A percentile compares a stretch with the other conserved stretches of the same genome.
Evolutionary conservation across 2,329 filamentous ascomycete species (phyloP).

Genomic region (Neonectria sp.): DNA sequence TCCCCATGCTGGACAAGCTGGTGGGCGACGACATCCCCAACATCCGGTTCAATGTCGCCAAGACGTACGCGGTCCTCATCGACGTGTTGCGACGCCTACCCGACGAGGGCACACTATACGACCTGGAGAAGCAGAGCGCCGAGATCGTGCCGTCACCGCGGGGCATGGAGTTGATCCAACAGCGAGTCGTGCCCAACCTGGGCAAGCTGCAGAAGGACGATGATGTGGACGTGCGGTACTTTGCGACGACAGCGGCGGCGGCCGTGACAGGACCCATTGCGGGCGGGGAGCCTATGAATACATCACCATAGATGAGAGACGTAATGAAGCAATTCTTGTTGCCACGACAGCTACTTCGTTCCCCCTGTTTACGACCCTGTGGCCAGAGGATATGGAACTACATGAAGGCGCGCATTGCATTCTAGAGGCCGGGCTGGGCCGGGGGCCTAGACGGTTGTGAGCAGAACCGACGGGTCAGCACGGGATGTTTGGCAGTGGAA

Average conservation of each 20-base stretch:
- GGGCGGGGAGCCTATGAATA: slow-evolving; percentile 75
- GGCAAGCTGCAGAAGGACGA: slow-evolving; percentile 97
- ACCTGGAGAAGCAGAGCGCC: slow-evolving; percentile 83
- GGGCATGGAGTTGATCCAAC: slow-evolving; percentile 85
- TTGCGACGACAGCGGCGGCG: slow-evolving; percentile 90
- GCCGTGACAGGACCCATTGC: slow-evolving; percentile 62
- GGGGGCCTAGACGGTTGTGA: slow-evolving; percentile 15
- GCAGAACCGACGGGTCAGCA: slow-evolving; percentile 18
- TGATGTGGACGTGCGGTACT: slow-evolving; percentile 98
- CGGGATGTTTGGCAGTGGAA: slow-evolving; percentile 13
- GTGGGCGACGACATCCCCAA: slow-evolving; percentile 97
- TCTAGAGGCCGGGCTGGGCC: slow-evolving; percentile 37
- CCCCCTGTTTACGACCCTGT: slow-evolving; percentile 38
- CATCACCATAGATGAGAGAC: slow-evolving; percentile 71
- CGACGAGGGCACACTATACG: slow-evolving; percentile 87
- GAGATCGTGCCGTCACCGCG: slow-evolving; percentile 76
- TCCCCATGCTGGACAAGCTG: slow-evolving; percentile 96
- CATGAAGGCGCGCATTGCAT: slow-evolving; percentile 41
- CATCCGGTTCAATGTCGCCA: slow-evolving; percentile 99
- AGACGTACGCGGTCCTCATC: slow-evolving; percentile 93
- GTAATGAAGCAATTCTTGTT: slow-evolving; percentile 71
- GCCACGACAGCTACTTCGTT: slow-evolving; percentile 42
- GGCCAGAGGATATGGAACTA: slow-evolving; percentile 35
- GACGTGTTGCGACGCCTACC: slow-evolving; percentile 93
- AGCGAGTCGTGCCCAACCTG: slow-evolving; percentile 89